Evolutionary conservation across 2,329 filamentous ascomycete species (phyloP).

Genomic region (Penicillium nordicum): DNA sequence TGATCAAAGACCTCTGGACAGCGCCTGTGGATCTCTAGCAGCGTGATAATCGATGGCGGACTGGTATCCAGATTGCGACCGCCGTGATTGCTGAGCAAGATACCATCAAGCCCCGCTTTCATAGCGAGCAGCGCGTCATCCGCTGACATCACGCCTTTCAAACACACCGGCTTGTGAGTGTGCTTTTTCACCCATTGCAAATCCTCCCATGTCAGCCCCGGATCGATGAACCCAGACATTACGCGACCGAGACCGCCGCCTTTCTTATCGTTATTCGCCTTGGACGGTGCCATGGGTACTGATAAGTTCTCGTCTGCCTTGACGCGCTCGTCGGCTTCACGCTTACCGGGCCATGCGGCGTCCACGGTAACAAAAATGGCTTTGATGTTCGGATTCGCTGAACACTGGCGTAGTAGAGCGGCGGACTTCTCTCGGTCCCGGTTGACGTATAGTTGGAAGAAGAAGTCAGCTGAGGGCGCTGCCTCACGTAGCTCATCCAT

Average conservation of each 20-base stretch:
- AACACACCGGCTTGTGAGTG: slow-evolving; percentile 51
- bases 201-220: slow-evolving; percentile 52
- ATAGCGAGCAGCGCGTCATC: slow-evolving; percentile 54
- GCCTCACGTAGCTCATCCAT: slow-evolving; percentile 53
- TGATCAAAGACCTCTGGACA: slow-evolving; percentile 50
- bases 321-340: slow-evolving; percentile 56
- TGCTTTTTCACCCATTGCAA: slow-evolving; percentile 52
- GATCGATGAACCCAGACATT: slow-evolving; percentile 53
- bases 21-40: slow-evolving; percentile 51
- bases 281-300: slow-evolving; percentile 45
- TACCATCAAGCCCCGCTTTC: slow-evolving; percentile 51
- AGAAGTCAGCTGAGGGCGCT: slow-evolving; percentile 44
- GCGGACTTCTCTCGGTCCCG: slow-evolving; percentile 49
- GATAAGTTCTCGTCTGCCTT: slow-evolving; percentile 45
- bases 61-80: slow-evolving; percentile 55
- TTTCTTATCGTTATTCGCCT: slow-evolving; percentile 50
- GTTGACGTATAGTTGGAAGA: slow-evolving; percentile 58
- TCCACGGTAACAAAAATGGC: slow-evolving; percentile 55
- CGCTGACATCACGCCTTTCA: slow-evolving; percentile 57
- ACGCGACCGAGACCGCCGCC: slow-evolving; percentile 53
- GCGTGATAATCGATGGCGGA: slow-evolving; percentile 49
- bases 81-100: slow-evolving; percentile 58
- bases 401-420: slow-evolving; percentile 44
- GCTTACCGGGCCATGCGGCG: slow-evolving; percentile 53
- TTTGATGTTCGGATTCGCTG: slow-evolving; percentile 41